Base-by-base conservation (phyloP, 208 protist species). In the Strigomonas culicis region DNA sequence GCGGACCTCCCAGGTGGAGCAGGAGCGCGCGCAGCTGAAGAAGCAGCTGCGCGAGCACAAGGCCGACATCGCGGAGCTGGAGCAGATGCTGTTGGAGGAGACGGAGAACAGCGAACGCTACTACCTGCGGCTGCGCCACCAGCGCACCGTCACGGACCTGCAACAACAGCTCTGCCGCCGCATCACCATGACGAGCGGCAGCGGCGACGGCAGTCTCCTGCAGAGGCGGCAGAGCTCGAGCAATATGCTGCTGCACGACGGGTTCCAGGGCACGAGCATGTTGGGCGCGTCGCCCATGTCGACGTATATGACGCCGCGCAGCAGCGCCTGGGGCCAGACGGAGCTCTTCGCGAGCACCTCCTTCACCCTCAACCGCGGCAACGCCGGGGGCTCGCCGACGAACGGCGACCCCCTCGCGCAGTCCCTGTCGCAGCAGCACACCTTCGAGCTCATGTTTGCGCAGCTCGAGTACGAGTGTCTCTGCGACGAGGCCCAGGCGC, bases 41-140 rank as follows among this genome's bases (percentile, higher is more conserved):
- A 72, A 74, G 52, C 51, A 79, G 7, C 13, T 70, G 7, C 50
- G 46, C 4, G 47, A 72, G 62, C 70, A 62, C 32, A 62, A 56
- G 24, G 50, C 63, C 2, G 88, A 90, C 63, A 68, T 80, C 25
- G 59, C 59, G 56, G 82, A 91, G 70, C 67, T 90, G 4, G 84
- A 94, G 70, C 75, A 84, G 61, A 63, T 88, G 2, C 44, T 94
- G 7, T 64, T 94, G 47, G 82, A 91, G 63, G 82, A 94, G 67
- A 82, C 84, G 49, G 88, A 94, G 58, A 86, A 47, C 15, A 74
- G 82, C 2, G 77, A 90, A 61, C 84, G 88, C 32, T 83, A 83
- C 64, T 90, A 90, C 65, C 41, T 78, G 31, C 76, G 75, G 30
- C 77, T 88, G 68, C 81, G 84, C 30, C 85, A 82, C 46, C 68